Conservation (phyloP, 108 stramenopile species). For the Cylindrotheca fusiformis region DNA sequence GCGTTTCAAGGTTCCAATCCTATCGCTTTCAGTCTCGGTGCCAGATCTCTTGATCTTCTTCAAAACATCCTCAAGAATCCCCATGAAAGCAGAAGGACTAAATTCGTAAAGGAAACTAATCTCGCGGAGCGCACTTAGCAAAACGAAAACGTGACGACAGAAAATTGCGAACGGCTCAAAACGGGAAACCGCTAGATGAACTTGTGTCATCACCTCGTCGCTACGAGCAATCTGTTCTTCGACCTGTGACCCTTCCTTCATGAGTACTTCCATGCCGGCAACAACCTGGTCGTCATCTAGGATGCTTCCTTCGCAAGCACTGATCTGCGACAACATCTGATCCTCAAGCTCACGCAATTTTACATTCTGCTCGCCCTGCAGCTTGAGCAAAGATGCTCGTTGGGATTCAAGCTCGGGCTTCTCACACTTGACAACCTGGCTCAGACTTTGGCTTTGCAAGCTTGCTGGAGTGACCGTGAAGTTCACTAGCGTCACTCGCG, state of each 20-base stretch:
- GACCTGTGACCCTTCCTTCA: conserved; percentile 93
- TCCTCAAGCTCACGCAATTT: conserved; percentile 95
- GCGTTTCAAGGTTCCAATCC: conserved; percentile 60
- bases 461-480: conserved; percentile 97
- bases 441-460: conserved; percentile 88
- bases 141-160: conserved; percentile 71
- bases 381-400: conserved; percentile 74
- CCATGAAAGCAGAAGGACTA: conserved; percentile 79
- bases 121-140: conserved; percentile 65
- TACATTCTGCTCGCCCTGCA: conserved; percentile 95
- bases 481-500: conserved; percentile 94
- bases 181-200: conserved; percentile 71
- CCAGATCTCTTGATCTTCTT: conserved; percentile 20
- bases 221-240: conserved; percentile 92
- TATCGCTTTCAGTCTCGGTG: conserved; percentile 29
- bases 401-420: conserved; percentile 94
- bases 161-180: conserved; percentile 87
- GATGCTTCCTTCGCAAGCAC: conserved; percentile 94
- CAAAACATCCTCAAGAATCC: conserved; percentile 74
- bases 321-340: conserved; percentile 90
- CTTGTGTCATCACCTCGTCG: conserved; percentile 86
- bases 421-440: conserved; percentile 79
- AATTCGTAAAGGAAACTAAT: conserved; percentile 86
- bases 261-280: conserved; percentile 92
- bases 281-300: conserved; percentile 96